Conservation (phyloP, 768 basidiomycete genomes). For the Hygrophoropsis aurantiaca region DNA sequence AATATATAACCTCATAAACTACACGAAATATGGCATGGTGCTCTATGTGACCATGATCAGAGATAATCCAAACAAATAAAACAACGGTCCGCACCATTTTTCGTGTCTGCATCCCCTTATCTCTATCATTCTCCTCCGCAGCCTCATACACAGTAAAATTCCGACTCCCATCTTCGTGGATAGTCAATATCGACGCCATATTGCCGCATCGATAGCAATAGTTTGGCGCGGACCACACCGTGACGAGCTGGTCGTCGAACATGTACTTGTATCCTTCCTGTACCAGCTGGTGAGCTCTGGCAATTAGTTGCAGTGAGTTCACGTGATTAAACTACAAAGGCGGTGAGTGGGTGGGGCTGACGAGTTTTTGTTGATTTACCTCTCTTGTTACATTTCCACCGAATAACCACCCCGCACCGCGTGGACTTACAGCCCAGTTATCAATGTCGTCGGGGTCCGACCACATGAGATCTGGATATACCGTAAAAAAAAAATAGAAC, state of each 20-base stretch:
- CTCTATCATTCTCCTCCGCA: conserved; percentile 85
- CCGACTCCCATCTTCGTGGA: conserved; percentile 64
- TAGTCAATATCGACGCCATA: conserved; percentile 85
- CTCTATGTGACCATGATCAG: conserved; percentile 32
- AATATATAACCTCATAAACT: conserved; percentile 9
- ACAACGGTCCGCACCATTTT: conserved; percentile 55
- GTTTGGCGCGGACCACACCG: conserved; percentile 91
- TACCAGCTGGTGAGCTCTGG: conserved; percentile 94
- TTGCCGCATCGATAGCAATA: conserved; percentile 89
- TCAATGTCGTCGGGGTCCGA: conserved; percentile 94
- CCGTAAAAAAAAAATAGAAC: too few species aligned
- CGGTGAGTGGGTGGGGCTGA: background rate
- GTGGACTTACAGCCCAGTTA: conserved; percentile 95
- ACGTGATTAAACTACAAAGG: conserved; percentile 81
- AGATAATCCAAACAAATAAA: background rate
- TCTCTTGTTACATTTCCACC: conserved; percentile 84
- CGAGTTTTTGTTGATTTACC: conserved; percentile 39
- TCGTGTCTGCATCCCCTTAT: conserved; percentile 74
- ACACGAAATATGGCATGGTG: conserved; percentile 58
- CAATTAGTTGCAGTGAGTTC: conserved; percentile 84
- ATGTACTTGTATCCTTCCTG: conserved; percentile 96
- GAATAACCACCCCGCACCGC: conserved; percentile 96
- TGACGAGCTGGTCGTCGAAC: conserved; percentile 91
- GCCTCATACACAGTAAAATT: conserved; percentile 84
- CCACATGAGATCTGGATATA: conserved; percentile 99